phyloP scores from a whole-genome alignment of 768 basidiomycete genomes.

The Thelephora ganbajun region DNA sequence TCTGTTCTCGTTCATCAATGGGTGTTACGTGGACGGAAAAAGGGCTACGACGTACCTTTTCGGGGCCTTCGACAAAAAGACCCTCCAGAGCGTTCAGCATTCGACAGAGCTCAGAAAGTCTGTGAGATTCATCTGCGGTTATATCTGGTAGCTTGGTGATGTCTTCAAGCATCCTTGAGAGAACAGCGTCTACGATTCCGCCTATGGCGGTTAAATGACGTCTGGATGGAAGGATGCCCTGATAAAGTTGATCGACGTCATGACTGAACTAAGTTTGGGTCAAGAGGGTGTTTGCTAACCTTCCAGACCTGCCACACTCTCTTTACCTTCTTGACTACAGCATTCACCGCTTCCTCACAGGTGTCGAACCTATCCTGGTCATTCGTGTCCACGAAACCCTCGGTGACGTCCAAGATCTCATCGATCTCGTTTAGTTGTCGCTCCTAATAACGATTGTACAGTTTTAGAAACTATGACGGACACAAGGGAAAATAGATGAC shows the following conservation, averaged over 20 bases:
- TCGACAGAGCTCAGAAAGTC: conserved; percentile 69
- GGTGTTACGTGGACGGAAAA: conserved; percentile 1
- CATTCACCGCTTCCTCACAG: conserved; percentile 55
- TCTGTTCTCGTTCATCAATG: conserved; percentile 20
- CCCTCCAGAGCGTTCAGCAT: conserved; percentile 71
- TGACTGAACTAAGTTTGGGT: background rate
- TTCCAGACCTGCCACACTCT: conserved; percentile 53
- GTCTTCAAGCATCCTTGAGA: conserved; percentile 55
- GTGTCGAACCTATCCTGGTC: conserved; percentile 67
- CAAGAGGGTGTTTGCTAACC: conserved; percentile 33
- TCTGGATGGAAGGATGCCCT: conserved; percentile 58
- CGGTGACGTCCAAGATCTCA: conserved; percentile 35
- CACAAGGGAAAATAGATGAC: conserved; percentile 14
- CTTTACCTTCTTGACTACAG: conserved; percentile 50
- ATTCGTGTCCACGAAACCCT: conserved; percentile 54
- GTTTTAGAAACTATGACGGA: background rate
- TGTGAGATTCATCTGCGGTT: conserved; percentile 74
- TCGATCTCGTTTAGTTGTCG: conserved; percentile 30
- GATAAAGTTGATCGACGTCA: conserved; percentile 2
- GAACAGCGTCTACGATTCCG: conserved; percentile 47
- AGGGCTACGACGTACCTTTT: conserved; percentile 28
- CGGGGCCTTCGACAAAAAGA: conserved; percentile 55
- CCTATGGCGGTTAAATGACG: conserved; percentile 67
- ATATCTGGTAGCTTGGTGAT: conserved; percentile 75
- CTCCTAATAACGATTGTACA: conserved; percentile 23